A percentile compares a stretch with the other conserved stretches of the same genome.
These are phyloP conservation scores for Ceratonia siliqua DNA, from an alignment of 306 rosid genomes.

Conservation along the genomic window DNA sequence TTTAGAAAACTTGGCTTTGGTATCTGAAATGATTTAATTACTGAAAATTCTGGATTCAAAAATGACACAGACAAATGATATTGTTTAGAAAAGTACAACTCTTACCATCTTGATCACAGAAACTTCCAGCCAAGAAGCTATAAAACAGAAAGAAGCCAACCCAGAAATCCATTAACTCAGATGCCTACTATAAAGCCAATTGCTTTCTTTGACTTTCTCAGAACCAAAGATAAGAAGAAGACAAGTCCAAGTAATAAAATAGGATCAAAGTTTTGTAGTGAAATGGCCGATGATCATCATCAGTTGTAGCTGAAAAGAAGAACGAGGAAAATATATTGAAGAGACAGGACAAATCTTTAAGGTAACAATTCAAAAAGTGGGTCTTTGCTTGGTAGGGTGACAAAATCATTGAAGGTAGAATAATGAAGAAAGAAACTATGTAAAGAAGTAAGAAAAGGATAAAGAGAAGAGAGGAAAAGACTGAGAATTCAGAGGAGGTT, in stretches of 20 bases:
- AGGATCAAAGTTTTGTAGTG: slow-evolving; percentile 20
- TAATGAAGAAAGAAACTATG: slow-evolving; percentile 31
- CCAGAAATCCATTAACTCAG: slow-evolving; percentile 47
- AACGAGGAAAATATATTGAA: slow-evolving; percentile 21
- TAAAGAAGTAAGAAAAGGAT: slow-evolving; percentile 17
- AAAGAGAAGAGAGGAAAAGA: slow-evolving; percentile 31
- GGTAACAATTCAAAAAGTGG: slow-evolving; percentile 32
- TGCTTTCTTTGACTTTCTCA: slow-evolving; percentile 15
- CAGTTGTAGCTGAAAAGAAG: slow-evolving; percentile 15
- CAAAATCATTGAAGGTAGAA: slow-evolving; percentile 32
- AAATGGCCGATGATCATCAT: slow-evolving; percentile 13
- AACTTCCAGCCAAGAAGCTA: slow-evolving; percentile 49
- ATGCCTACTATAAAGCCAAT: slow-evolving; percentile 4
- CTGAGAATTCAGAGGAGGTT: slow-evolving; percentile 19
- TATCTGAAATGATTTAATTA: neutral
- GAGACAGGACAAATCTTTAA: slow-evolving; percentile 42
- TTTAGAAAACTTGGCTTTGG: slow-evolving; percentile 3
- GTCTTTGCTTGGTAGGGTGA: slow-evolving; percentile 47
- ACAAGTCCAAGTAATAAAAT: slow-evolving; percentile 21
- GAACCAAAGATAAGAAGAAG: slow-evolving; percentile 37
- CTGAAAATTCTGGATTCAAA: neutral
- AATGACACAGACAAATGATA: neutral
- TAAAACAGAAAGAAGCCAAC: slow-evolving; percentile 50
- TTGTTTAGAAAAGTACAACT: slow-evolving; percentile 9
- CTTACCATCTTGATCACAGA: slow-evolving; percentile 74